These are phyloP conservation scores for Raphidocelis subcapitata DNA, from an alignment of 139 green algal species.

Conservation along the genomic window DNA sequence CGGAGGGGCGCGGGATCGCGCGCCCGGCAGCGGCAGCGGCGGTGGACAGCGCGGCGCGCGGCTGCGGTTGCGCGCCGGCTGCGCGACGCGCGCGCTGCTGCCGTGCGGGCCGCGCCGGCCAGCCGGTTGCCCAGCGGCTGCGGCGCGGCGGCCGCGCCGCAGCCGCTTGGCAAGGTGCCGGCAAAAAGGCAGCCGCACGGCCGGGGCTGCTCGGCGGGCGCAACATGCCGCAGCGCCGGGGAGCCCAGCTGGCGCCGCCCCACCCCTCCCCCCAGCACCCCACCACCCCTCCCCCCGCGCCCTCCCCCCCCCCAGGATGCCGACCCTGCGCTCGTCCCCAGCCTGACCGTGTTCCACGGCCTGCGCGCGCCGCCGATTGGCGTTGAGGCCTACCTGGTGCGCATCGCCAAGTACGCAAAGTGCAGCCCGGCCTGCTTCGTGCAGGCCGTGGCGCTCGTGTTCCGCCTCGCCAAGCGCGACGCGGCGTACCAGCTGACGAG, in stretches of 20 bases:
- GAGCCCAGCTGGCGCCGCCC: not conserved
- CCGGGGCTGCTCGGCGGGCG: too few relatives aligned
- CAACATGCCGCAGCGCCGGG: too few relatives aligned
- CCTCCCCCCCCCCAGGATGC: not conserved
- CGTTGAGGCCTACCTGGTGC: slow-evolving; percentile 65
- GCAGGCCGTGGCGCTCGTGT: slow-evolving; percentile 68
- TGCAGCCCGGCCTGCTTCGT: slow-evolving; percentile 78
- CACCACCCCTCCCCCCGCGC: not conserved
- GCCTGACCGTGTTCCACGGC: slow-evolving; percentile 66
- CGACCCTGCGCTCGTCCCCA: not conserved
- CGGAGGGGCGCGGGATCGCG: too few relatives aligned
- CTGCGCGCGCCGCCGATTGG: slow-evolving; percentile 61
- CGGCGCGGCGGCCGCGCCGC: too few relatives aligned
- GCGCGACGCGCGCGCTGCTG: too few relatives aligned
- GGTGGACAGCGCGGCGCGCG: too few relatives aligned
- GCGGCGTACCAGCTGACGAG: slow-evolving; percentile 41
- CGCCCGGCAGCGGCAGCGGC: too few relatives aligned
- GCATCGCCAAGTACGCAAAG: slow-evolving; percentile 74
- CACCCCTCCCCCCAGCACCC: not conserved
- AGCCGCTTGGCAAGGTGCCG: too few relatives aligned
- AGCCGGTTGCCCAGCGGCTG: too few relatives aligned
- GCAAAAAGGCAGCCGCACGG: too few relatives aligned
- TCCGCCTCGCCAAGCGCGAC: slow-evolving; percentile 47
- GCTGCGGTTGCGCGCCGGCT: too few relatives aligned
- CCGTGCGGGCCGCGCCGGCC: too few relatives aligned